Evolutionary conservation across 208 protist genomes (phyloP).

Genomic region (Acanthamoeba royreba): DNA sequence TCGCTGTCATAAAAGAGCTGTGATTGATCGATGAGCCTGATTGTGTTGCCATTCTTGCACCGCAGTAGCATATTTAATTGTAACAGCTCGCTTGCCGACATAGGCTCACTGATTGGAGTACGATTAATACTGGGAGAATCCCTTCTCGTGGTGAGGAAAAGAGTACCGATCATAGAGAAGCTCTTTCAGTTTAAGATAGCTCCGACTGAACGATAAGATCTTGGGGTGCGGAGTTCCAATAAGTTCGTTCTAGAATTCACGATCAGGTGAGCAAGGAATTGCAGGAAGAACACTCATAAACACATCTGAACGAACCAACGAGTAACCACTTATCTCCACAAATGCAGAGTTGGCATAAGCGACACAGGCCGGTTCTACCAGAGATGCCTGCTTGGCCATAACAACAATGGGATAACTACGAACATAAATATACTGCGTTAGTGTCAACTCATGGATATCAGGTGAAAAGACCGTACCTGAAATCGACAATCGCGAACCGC

Average conservation of each 20-base stretch:
- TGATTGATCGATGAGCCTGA: neutral
- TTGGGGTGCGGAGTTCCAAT: neutral
- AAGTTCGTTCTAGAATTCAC: neutral
- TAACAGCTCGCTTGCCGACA: neutral
- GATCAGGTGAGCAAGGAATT: neutral
- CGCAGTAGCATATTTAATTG: neutral
- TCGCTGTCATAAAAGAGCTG: neutral
- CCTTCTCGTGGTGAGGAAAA: too few relatives aligned
- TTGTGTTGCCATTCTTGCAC: neutral
- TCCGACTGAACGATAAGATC: neutral
- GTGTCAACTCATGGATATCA: neutral
- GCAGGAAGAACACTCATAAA: neutral
- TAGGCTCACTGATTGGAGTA: neutral
- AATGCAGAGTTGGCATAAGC: neutral
- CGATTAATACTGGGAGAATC: neutral
- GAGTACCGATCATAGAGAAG: neutral
- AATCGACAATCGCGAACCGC: neutral
- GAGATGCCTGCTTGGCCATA: neutral
- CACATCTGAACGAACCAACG: neutral
- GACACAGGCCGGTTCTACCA: neutral
- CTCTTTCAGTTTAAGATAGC: neutral
- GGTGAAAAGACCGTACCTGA: too few relatives aligned
- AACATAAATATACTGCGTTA: neutral
- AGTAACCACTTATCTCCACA: neutral
- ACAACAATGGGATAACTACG: neutral